Conservation (phyloP, 2,329 filamentous ascomycete genomes). For the Chaetomium olivaceum region DNA sequence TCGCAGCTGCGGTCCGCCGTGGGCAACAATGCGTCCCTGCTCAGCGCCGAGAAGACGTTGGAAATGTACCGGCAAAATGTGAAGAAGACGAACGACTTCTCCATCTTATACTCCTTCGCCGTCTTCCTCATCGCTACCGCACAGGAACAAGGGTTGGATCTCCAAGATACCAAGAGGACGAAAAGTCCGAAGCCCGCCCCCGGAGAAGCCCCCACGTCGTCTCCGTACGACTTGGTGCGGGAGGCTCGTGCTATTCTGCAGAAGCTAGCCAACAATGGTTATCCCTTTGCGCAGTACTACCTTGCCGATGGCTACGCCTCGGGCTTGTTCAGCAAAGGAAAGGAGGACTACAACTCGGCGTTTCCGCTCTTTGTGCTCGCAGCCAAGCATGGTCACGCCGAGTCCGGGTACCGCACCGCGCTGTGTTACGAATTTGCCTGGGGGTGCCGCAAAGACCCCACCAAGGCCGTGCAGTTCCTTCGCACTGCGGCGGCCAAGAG, state of each 20-base stretch:
- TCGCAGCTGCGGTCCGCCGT: slow-evolving; percentile 74
- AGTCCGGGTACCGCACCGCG: slow-evolving; percentile 89
- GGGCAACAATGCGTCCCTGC: slow-evolving; percentile 84
- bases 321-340: slow-evolving; percentile 91
- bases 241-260: slow-evolving; percentile 91
- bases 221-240: slow-evolving; percentile 69
- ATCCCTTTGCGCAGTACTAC: slow-evolving; percentile 98
- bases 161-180: slow-evolving; percentile 50
- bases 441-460: slow-evolving; percentile 86
- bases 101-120: slow-evolving; percentile 94
- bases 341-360: slow-evolving; percentile 85
- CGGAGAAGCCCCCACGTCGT: slow-evolving; percentile 49
- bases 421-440: slow-evolving; percentile 98
- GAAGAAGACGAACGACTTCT: slow-evolving; percentile 90
- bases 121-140: slow-evolving; percentile 90
- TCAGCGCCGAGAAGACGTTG: slow-evolving; percentile 89
- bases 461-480: slow-evolving; percentile 92
- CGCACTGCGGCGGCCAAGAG: slow-evolving; percentile 88
- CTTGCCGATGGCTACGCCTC: slow-evolving; percentile 92
- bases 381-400: slow-evolving; percentile 94
- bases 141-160: slow-evolving; percentile 68
- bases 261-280: slow-evolving; percentile 79
- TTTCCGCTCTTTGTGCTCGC: slow-evolving; percentile 92
- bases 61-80: slow-evolving; percentile 98
- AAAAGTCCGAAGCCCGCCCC: slow-evolving; percentile 50